Percentiles rank a stretch among this genome's conserved stretches.
Evolutionary conservation across 352 stramenopile species (phyloP).

Genomic region (Phytopythium aichiense): DNA sequence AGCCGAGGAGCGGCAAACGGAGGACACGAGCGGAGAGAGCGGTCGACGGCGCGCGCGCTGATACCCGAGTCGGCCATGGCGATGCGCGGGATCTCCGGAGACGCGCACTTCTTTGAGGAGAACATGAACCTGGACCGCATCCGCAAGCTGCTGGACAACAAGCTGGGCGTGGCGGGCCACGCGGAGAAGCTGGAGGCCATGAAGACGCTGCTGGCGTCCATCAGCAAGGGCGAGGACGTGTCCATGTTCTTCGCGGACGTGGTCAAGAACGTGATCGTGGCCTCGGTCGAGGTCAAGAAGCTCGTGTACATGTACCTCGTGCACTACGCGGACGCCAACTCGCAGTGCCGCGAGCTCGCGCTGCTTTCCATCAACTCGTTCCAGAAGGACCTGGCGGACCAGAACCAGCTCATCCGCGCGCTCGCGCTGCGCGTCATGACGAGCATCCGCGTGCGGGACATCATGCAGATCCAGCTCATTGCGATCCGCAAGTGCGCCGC

Average conservation of each 20-base stretch:
- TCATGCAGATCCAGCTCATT: conserved; percentile 98
- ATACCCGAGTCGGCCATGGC: conserved; percentile 12
- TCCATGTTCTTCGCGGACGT: conserved; percentile 98
- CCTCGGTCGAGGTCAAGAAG: conserved; percentile 98
- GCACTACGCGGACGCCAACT: conserved; percentile 96
- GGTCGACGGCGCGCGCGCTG: background rate
- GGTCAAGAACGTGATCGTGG: conserved; percentile 93
- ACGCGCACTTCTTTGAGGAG: conserved; percentile 98
- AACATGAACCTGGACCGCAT: conserved; percentile 90
- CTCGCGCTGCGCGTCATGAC: conserved; percentile 96
- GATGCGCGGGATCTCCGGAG: conserved; percentile 83
- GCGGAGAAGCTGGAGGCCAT: conserved; percentile 94
- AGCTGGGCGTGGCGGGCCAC: conserved; percentile 79
- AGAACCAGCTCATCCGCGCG: conserved; percentile 92
- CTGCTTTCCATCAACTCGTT: conserved; percentile 98
- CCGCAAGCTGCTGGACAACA: conserved; percentile 87
- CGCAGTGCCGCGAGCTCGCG: conserved; percentile 94
- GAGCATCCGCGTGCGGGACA: conserved; percentile 97
- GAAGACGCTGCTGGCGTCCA: conserved; percentile 97
- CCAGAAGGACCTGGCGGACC: conserved; percentile 96
- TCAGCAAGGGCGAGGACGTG: conserved; percentile 97
- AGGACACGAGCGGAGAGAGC: background rate
- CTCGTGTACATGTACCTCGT: conserved; percentile 99
- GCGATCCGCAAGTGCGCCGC: conserved; percentile 90
- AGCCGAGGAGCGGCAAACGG: background rate